Evolutionary conservation across 345 rosid genomes (phyloP).

Genomic region (Psidium guajava): DNA sequence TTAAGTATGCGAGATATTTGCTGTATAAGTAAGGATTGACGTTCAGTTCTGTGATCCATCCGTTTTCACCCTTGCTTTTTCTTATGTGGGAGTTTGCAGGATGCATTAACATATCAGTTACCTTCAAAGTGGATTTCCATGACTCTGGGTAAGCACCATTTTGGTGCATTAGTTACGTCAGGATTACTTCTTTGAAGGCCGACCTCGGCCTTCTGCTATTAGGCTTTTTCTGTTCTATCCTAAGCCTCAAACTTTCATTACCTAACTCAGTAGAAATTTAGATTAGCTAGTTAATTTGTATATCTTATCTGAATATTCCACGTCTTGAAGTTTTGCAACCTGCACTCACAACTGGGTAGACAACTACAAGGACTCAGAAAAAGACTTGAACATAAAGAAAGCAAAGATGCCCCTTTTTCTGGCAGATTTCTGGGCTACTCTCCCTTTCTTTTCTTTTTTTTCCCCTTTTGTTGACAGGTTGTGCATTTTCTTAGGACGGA

Average conservation of each 20-base stretch:
- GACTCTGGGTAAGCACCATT: background rate
- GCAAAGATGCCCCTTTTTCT: constrained; percentile 4
- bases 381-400: constrained; percentile 9
- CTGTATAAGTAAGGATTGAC: background rate
- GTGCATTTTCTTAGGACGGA: background rate
- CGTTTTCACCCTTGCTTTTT: background rate
- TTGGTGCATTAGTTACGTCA: background rate
- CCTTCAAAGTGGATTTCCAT: background rate
- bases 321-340: background rate
- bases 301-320: background rate
- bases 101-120: background rate
- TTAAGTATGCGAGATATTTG: background rate
- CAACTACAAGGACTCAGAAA: constrained; percentile 5
- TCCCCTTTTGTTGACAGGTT: background rate
- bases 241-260: background rate
- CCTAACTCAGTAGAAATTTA: background rate
- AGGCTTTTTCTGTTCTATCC: background rate
- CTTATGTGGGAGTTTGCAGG: background rate
- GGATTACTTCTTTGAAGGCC: background rate
- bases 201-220: background rate
- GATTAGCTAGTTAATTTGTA: background rate
- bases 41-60: background rate
- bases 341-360: background rate
- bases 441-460: background rate
- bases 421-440: background rate